Conservation (phyloP, 2,329 filamentous ascomycete genomes). For the Nigrograna mackinnonii region DNA sequence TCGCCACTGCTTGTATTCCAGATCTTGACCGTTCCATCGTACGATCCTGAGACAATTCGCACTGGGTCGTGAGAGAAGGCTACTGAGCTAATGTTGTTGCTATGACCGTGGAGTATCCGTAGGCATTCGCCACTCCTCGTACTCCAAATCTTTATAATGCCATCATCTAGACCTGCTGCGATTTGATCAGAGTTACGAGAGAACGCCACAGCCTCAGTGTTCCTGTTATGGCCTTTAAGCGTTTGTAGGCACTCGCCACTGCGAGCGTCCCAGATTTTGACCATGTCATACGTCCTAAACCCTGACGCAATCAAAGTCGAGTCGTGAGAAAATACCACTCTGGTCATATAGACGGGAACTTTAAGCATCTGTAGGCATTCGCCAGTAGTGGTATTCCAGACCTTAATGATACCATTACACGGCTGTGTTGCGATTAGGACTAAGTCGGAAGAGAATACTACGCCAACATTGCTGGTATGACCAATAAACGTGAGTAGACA, state of each 20-base stretch:
- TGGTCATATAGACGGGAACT: conserved; percentile 4
- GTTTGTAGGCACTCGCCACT: neutral
- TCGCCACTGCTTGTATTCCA: neutral
- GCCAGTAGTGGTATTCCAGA: conserved; percentile 19
- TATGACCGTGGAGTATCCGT: neutral
- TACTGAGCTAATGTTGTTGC: neutral
- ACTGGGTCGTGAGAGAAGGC: neutral
- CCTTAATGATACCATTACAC: conserved; percentile 13
- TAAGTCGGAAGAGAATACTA: neutral
- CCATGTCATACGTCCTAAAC: too few relatives aligned
- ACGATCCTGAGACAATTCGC: neutral
- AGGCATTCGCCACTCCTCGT: neutral
- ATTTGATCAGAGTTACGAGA: neutral
- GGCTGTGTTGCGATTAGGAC: conserved; percentile 18
- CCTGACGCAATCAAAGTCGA: conserved; percentile 15
- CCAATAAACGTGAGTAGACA: conserved; percentile 2
- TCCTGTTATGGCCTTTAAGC: neutral
- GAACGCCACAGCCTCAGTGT: neutral
- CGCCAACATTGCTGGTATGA: neutral
- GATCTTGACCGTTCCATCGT: neutral
- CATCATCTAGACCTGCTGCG: neutral
- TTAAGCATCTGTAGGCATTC: conserved; percentile 15
- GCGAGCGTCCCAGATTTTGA: neutral
- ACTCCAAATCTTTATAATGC: neutral
- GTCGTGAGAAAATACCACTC: conserved; percentile 1